Conservation (phyloP, 2,329 filamentous ascomycete genomes). For the Aspergillus sp. region DNA sequence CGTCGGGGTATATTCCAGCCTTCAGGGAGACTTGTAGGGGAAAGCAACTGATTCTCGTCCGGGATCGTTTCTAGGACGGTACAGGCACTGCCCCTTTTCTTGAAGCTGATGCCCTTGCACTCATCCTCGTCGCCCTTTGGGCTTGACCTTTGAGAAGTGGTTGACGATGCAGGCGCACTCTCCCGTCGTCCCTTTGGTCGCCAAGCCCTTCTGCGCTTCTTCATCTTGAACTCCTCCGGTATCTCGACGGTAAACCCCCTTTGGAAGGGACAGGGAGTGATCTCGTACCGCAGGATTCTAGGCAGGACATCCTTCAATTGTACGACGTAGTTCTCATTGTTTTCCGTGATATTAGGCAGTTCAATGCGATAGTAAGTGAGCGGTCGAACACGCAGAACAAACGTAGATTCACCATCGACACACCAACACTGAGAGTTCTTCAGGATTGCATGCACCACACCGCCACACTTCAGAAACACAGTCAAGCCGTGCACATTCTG, state of each 20-base stretch:
- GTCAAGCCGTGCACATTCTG: slow-evolving; percentile 82
- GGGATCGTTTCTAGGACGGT: slow-evolving; percentile 17
- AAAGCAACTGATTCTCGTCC: slow-evolving; percentile 12
- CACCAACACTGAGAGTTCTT: slow-evolving; percentile 92
- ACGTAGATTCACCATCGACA: slow-evolving; percentile 74
- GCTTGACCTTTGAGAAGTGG: slow-evolving; percentile 9
- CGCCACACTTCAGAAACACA: slow-evolving; percentile 79
- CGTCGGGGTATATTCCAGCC: slow-evolving; percentile 10
- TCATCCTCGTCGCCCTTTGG: slow-evolving; percentile 9
- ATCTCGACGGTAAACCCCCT: slow-evolving; percentile 68
- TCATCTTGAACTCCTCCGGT: slow-evolving; percentile 60
- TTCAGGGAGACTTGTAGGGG: slow-evolving; percentile 7
- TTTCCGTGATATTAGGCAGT: slow-evolving; percentile 58
- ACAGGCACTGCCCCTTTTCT: slow-evolving; percentile 1
- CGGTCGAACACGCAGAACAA: slow-evolving; percentile 76
- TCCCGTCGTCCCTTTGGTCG: slow-evolving; percentile 51
- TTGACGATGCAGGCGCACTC: slow-evolving; percentile 16
- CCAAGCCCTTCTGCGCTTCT: slow-evolving; percentile 63
- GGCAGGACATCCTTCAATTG: slow-evolving; percentile 63
- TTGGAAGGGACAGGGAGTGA: slow-evolving; percentile 78
- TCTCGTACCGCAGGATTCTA: slow-evolving; percentile 75
- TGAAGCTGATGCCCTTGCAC: slow-evolving; percentile 18
- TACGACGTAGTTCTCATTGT: slow-evolving; percentile 58
- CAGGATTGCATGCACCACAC: slow-evolving; percentile 76
- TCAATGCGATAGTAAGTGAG: slow-evolving; percentile 90